Evolutionary conservation across 768 basidiomycete species (phyloP).

Genomic region (Rhizopogon vesiculosus): DNA sequence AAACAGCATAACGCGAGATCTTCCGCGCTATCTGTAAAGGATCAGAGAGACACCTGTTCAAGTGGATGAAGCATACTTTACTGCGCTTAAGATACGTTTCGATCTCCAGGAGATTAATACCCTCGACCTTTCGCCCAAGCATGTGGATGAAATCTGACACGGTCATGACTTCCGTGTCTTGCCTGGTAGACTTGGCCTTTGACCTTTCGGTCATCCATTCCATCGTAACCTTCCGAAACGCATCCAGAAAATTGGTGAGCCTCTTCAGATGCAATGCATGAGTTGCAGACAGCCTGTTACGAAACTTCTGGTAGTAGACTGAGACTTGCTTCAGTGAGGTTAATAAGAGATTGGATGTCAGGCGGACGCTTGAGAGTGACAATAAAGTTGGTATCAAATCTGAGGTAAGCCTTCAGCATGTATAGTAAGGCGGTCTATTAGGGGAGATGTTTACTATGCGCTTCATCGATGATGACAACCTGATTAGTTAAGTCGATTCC

Average conservation of each 20-base stretch:
- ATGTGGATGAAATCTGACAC: conserved; percentile 59
- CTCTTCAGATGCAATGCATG: conserved; percentile 82
- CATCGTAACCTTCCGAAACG: conserved; percentile 53
- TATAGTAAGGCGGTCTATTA: background rate
- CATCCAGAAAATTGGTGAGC: conserved; percentile 66
- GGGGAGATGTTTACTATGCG: conserved; percentile 68
- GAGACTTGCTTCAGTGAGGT: conserved; percentile 71
- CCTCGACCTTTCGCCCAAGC: conserved; percentile 64
- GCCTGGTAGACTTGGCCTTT: conserved; percentile 8
- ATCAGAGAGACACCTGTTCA: background rate
- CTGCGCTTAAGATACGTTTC: conserved; percentile 77
- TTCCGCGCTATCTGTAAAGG: conserved; percentile 58
- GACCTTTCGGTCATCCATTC: conserved; percentile 40
- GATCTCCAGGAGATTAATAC: conserved; percentile 81
- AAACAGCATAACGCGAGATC: conserved; percentile 82
- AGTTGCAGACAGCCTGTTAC: conserved; percentile 61
- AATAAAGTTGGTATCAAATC: conserved; percentile 89
- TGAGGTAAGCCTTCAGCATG: conserved; percentile 22
- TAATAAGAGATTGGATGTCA: conserved; percentile 53
- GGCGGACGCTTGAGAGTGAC: conserved; percentile 70
- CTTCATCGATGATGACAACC: conserved; percentile 91
- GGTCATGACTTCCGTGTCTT: conserved; percentile 58
- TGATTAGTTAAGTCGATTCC: conserved; percentile 84
- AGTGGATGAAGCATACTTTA: conserved; percentile 47
- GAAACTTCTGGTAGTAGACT: conserved; percentile 74